Conservation (phyloP, 1,284 basidiomycete genomes). For the Caloboletus firmus region DNA sequence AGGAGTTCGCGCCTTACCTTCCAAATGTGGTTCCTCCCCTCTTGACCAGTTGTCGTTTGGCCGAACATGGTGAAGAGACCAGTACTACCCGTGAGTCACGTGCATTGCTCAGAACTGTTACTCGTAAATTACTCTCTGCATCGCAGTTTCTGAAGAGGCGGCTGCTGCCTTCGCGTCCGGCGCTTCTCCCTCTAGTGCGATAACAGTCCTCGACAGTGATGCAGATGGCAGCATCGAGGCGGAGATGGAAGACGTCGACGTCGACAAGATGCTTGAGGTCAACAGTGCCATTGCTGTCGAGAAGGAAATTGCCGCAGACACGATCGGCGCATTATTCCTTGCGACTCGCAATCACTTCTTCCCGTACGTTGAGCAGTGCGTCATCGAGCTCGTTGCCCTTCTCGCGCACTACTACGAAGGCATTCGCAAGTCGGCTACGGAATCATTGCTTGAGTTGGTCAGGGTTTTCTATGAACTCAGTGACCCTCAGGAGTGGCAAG, state of each 20-base stretch:
- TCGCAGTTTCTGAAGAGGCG: constrained; percentile 50
- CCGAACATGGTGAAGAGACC: constrained; percentile 73
- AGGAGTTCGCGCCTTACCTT: constrained; percentile 90
- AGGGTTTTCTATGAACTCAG: constrained; percentile 92
- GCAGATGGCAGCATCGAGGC: constrained; percentile 59
- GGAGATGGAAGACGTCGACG: constrained; percentile 84
- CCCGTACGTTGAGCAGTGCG: constrained; percentile 81
- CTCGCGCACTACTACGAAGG: constrained; percentile 97
- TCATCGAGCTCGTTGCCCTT: constrained; percentile 81
- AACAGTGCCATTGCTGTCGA: constrained; percentile 98
- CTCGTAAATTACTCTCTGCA: not conserved
- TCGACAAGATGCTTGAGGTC: constrained; percentile 85
- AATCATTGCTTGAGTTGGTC: constrained; percentile 88
- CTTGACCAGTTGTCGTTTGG: constrained; percentile 82
- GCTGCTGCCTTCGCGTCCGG: constrained; percentile 69
- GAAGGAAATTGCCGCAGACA: constrained; percentile 99
- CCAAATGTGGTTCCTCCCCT: constrained; percentile 86
- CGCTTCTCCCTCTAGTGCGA: constrained; percentile 66
- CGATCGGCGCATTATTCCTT: constrained; percentile 89
- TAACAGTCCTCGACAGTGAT: constrained; percentile 54
- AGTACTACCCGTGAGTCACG: constrained; percentile 39
- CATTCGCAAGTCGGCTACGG: constrained; percentile 92
- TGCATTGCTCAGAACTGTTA: constrained; percentile 1
- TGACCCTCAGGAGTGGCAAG: constrained; percentile 78
- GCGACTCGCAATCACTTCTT: constrained; percentile 86